Evolutionary conservation across 2,329 filamentous ascomycete species (phyloP).

Genomic region (Magnaporthiopsis poae): DNA sequence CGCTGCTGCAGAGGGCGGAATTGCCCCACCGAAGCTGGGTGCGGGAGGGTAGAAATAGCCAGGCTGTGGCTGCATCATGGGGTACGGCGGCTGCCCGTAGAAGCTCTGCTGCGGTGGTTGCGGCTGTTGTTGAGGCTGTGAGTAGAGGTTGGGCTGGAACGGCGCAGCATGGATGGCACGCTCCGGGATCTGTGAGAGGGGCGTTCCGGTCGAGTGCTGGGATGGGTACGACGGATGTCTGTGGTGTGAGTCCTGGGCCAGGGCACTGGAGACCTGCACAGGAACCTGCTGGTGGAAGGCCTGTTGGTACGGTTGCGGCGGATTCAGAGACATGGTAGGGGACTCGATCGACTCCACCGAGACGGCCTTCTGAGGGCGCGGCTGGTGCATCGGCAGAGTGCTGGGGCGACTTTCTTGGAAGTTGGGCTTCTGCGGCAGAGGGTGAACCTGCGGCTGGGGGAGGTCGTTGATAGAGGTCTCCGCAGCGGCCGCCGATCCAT

Average conservation of each 20-base stretch:
- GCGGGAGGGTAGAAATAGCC: conserved; percentile 24
- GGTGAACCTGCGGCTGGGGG: conserved; percentile 48
- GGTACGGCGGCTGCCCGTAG: conserved; percentile 16
- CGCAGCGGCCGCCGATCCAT: conserved; percentile 8
- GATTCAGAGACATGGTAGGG: conserved; percentile 47
- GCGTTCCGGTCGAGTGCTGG: conserved; percentile 63
- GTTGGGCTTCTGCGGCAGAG: conserved; percentile 47
- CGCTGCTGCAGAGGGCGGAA: conserved; percentile 29
- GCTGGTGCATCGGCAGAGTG: conserved; percentile 74
- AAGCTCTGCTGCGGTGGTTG: conserved; percentile 36
- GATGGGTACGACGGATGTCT: conserved; percentile 60
- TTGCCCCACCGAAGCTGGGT: conserved; percentile 18
- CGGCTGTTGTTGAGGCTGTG: conserved; percentile 61
- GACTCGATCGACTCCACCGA: conserved; percentile 89
- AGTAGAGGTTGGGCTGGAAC: conserved; percentile 68
- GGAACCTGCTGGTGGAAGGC: conserved; percentile 95
- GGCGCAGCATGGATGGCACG: conserved; percentile 81
- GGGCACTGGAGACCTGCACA: conserved; percentile 49
- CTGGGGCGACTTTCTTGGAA: conserved; percentile 47
- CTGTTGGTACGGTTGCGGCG: conserved; percentile 44
- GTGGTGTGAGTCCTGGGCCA: conserved; percentile 47
- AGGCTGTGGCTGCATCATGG: conserved; percentile 10
- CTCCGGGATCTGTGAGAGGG: conserved; percentile 84
- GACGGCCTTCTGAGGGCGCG: conserved; percentile 85
- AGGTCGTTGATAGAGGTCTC: conserved; percentile 40